Base-by-base conservation (phyloP, 2,329 filamentous ascomycete species). In the Aspergillus latus region DNA sequence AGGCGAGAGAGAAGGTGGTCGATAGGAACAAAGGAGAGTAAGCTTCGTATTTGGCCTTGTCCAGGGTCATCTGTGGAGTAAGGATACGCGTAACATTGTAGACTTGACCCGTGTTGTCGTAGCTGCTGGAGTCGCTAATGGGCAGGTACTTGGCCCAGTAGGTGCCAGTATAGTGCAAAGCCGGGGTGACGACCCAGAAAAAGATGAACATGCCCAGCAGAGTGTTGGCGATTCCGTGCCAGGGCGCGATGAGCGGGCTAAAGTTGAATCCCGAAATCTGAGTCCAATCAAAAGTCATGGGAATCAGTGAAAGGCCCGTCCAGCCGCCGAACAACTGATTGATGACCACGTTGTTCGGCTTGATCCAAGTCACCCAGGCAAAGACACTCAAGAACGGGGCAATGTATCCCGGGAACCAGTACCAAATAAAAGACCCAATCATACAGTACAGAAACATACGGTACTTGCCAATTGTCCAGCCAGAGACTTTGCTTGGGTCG, bases 261-360 rank as follows among this genome's bases (percentile, higher is more conserved):
- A 83, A 83, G 50, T 88, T 78, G 59, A 84, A 90, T 46, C 86
- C 88, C 2, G 86, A 80, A 51, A 90, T 81, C 63, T 89, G 86
- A 4, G 86, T 87, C 87, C 88, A 90, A 75, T 91, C 88, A 66
- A 91, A 89, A 0, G 87, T 90, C 32, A 91, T 83, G 1, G 88
- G 88, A 5, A 90, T 73, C 29, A 91, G 66, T 0, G 85, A 88
- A 3, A 91, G 61, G 0, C 88, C 88, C 0, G 84, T 87, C 48
- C 78, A 79, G 1, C 86, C 87, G 1, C 88, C 88, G 62, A 91
- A 91, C 1, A 91, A 66, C 68, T 91, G 88, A 62, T 91, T 92
- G 39, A 91, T 72, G 8, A 89, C 74, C 0, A 83, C 77, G 57
- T 83, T 89, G 49, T 89, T 78, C 0, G 88, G 88, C 1, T 82